Base-by-base conservation (phyloP, 306 rosid genomes). In the Cicer arietinum region DNA sequence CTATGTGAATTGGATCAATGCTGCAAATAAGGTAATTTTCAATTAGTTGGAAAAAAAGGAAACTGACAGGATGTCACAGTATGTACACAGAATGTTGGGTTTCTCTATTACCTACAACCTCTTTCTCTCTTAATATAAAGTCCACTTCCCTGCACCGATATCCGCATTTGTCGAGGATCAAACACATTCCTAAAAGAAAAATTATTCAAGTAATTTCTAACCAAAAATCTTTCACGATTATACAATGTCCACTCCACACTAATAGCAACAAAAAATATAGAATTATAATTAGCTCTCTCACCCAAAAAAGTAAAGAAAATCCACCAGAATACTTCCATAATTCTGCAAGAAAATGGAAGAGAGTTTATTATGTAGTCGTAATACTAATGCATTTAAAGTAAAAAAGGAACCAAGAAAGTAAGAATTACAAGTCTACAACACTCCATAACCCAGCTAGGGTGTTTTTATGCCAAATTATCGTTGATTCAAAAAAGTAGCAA, bases 91-190 rank as follows among this genome's bases (percentile, higher is more conserved):
- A 69, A 59, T 83, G 76, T 60, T 65, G 44, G 73, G 16, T 76
- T 30, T 39, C 43, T 70, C 60, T 61, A 79, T 84, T 88, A 94
- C 98, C 98, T 94, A 79, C 92, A 91, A 77, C 96, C 98, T 81
- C 98, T 86, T 85, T 94, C 98, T 75, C 98, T 90, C 67, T 94
- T 94, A 47, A 94, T 84, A 82, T 94, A 94, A 79, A 94, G 84
- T 73, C 97, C 98, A 84, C 97, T 94, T 73, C 98, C 98, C 84
- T 90, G 94, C n/a, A 94, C 94, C 25, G 96, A 90, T 77, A 91
- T 86, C 25, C 98, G 94, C 94, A 94, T 91, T 71, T 91, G 96
- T 16, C 98, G 96, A 67, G 98, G 98, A 84, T 90, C 98, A 87
- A 91, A 94, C 77, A 94, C 88, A 84, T 94, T 85, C 89, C 98